Percentiles rank a stretch among this genome's conserved stretches.
Evolutionary conservation across 352 stramenopile species (phyloP).

Genomic region (Thalassiosira mediterranea): DNA sequence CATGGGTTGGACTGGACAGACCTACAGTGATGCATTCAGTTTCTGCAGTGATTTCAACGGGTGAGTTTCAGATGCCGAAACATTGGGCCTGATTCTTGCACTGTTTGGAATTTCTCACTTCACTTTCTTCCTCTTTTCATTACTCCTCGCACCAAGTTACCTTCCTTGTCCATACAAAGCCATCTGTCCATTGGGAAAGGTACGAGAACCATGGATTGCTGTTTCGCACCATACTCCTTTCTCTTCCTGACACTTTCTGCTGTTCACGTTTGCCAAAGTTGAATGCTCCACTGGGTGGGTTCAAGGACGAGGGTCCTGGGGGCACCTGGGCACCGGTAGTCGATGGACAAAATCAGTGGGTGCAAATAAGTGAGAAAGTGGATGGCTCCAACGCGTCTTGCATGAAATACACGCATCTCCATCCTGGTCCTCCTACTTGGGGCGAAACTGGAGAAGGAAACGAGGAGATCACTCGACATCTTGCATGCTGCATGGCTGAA

Average conservation of each 20-base stretch:
- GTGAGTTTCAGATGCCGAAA: too few relatives aligned
- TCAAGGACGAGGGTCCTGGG: too few relatives aligned
- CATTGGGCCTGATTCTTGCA: too few relatives aligned
- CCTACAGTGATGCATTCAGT: conserved; percentile 27
- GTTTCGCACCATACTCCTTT: too few relatives aligned
- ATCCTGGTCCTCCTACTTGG: conserved; percentile 28
- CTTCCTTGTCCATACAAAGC: conserved; percentile 35
- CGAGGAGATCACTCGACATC: conserved; percentile 36
- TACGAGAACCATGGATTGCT: too few relatives aligned
- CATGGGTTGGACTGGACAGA: conserved; percentile 25
- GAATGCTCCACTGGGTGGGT: too few relatives aligned
- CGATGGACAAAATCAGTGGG: conserved; percentile 20
- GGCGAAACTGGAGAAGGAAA: conserved; percentile 30
- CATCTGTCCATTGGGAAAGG: conserved; percentile 18
- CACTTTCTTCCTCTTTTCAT: too few relatives aligned
- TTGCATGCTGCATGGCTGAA: conserved; percentile 23
- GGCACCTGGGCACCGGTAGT: conserved; percentile 10
- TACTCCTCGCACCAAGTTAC: too few relatives aligned
- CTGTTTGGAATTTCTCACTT: too few relatives aligned
- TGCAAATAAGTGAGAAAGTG: conserved; percentile 22
- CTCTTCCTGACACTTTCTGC: too few relatives aligned
- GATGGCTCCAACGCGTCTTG: too few relatives aligned
- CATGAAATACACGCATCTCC: conserved; percentile 17
- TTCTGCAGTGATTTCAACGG: conserved; percentile 13
- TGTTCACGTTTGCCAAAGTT: too few relatives aligned